Evolutionary conservation across 768 basidiomycete genomes (phyloP), one percentile per base, ranked within the genome.

Genomic region (Rhizopogon vinicolor): DNA sequence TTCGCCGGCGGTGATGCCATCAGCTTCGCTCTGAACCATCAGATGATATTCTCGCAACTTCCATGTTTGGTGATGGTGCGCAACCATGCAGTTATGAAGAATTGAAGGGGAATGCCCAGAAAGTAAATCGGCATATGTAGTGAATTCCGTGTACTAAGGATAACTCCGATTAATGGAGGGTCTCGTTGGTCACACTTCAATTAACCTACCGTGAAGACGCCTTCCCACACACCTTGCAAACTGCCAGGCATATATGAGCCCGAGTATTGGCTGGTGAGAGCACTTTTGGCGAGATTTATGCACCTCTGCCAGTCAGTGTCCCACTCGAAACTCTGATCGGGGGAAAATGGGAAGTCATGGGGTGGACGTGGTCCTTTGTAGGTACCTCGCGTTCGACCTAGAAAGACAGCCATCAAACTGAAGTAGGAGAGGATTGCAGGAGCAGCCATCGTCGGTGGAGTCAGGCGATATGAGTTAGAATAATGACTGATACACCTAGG

Each of bases 41-140:
- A 89, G 72, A 62, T 90, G 83, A 62, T 91, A 83, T 68, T 93
- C 91, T 37, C 83, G 82, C 42, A 97, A 72, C 63, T 85, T 87
- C 93, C 93, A 96, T 0, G 92, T 92, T 65, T 97, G 94, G 16
- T 82, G 84, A 68, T 98, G 93, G 61, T 87, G 82, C 1, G 88
- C 91, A 28, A 91, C 84, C 46, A 85, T 75, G 44, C 87, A 86
- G 42, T 84, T 81, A 61, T 89, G 84, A n/a, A 96, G 72, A 8
- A 79, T 74, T 0, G 78, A 68, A 3, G 90, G 87, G 4, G 81
- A 70, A 0, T 76, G 86, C 18, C 89, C 91, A 7, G 80, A 76
- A n/a, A 91, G 76, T 55, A 95, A 76, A 19, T 80, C 79, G 22
- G 87, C 85, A 63, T 96, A 98, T 7, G 88, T 86, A 40, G 83